These are phyloP conservation scores for Aegilops speltoides DNA, from an alignment of 176 grass and related monocot species.

Conservation along the genomic window DNA sequence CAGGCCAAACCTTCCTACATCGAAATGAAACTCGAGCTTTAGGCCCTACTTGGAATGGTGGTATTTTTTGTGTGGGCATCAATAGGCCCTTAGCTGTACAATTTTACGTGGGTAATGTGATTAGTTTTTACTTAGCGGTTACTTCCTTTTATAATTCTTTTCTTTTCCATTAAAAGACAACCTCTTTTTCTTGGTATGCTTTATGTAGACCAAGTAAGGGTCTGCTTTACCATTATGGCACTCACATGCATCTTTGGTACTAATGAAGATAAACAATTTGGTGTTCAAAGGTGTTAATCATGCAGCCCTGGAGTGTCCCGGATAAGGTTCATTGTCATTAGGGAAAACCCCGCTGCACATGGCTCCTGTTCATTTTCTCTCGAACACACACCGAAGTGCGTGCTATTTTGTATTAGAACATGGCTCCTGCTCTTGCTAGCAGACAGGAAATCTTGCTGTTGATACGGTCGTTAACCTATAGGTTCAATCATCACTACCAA, in stretches of 20 bases:
- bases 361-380: conserved; percentile 40
- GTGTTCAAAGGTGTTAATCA: conserved; percentile 52
- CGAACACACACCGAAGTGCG: background rate
- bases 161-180: conserved; percentile 31
- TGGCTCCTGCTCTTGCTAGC: conserved; percentile 34
- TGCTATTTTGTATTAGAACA: background rate
- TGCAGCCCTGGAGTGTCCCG: conserved; percentile 39
- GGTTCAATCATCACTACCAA: conserved; percentile 43
- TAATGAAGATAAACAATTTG: conserved; percentile 36
- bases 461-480: conserved; percentile 44
- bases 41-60: background rate
- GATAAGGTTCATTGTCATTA: conserved; percentile 46
- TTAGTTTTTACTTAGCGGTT: conserved; percentile 41
- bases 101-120: conserved; percentile 16
- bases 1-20: background rate
- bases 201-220: conserved; percentile 30
- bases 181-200: conserved; percentile 39
- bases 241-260: conserved; percentile 43
- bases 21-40: conserved; percentile 8
- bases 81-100: conserved; percentile 8
- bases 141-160: conserved; percentile 37
- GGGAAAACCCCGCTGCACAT: conserved; percentile 45
- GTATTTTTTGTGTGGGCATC: background rate
- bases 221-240: conserved; percentile 54
- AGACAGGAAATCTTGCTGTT: conserved; percentile 64